A percentile compares a stretch with the other conserved stretches of the same genome.
These are phyloP conservation scores for Nannochloris sp. DNA, from an alignment of 139 green algal species.

Conservation along the genomic window DNA sequence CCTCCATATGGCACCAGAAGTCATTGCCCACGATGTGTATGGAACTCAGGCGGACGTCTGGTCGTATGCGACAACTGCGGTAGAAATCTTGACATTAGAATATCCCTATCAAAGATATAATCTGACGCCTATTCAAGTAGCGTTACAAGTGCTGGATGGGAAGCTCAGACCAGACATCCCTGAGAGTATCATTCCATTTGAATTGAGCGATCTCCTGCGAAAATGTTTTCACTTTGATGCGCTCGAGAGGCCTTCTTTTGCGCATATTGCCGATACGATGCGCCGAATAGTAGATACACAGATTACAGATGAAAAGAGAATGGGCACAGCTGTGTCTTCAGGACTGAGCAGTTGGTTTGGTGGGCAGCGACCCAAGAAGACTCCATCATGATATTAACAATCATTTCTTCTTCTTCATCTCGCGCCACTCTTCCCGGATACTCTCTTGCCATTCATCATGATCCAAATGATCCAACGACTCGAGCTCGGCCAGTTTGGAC, in stretches of 20 bases:
- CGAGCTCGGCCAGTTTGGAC: slow-evolving; percentile 52
- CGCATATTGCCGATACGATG: slow-evolving; percentile 15
- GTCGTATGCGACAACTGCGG: slow-evolving; percentile 69
- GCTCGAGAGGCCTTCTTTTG: slow-evolving; percentile 47
- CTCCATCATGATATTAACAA: neutral
- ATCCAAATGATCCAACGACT: slow-evolving; percentile 50
- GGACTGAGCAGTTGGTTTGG: neutral
- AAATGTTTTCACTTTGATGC: slow-evolving; percentile 49
- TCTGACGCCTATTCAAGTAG: slow-evolving; percentile 65
- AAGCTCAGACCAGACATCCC: slow-evolving; percentile 46
- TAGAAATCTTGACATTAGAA: slow-evolving; percentile 52
- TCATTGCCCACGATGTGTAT: slow-evolving; percentile 57
- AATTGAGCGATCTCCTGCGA: slow-evolving; percentile 31
- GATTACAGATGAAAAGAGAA: neutral
- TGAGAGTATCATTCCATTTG: slow-evolving; percentile 9
- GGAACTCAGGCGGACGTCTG: slow-evolving; percentile 64
- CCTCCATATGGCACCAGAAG: slow-evolving; percentile 81
- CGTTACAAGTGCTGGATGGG: slow-evolving; percentile 1
- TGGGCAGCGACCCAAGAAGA: neutral
- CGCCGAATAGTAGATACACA: neutral
- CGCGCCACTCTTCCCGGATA: neutral
- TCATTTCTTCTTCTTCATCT: neutral
- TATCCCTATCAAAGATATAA: slow-evolving; percentile 56
- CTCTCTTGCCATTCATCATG: slow-evolving; percentile 65
- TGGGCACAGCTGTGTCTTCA: neutral